Percentiles rank a stretch among this genome's conserved stretches.
phyloP scores from a whole-genome alignment of 2,329 filamentous ascomycete species.

The Scopulariopsis brevicaulis region DNA sequence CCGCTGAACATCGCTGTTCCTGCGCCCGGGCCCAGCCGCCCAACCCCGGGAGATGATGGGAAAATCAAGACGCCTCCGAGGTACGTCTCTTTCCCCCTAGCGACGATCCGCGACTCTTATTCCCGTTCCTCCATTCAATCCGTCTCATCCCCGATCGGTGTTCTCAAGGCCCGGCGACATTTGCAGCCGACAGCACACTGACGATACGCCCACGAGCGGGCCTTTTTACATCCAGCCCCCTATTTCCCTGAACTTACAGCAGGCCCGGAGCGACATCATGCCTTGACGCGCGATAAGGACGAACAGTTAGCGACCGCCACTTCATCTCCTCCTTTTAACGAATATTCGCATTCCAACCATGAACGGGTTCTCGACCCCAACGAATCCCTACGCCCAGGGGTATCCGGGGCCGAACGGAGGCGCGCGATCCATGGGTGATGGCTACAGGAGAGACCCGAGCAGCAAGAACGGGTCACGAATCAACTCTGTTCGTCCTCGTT shows the following conservation, averaged over 20 bases:
- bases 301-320: background rate
- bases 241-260: background rate
- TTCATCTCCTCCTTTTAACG: background rate
- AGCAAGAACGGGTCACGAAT: conserved; percentile 40
- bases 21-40: background rate
- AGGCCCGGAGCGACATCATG: background rate
- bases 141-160: background rate
- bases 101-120: conserved; percentile 2
- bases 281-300: background rate
- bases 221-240: background rate
- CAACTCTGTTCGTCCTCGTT: conserved; percentile 40
- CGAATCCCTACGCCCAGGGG: conserved; percentile 21
- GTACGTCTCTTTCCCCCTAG: background rate
- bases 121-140: background rate
- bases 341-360: conserved; percentile 15
- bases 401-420: conserved; percentile 20
- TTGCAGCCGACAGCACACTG: background rate
- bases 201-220: background rate
- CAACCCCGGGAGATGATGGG: background rate
- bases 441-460: conserved; percentile 44
- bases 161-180: background rate
- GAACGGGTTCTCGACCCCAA: conserved; percentile 25
- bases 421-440: conserved; percentile 41
- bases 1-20: background rate
- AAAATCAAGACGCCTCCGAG: background rate